Conservation (phyloP, 2,329 filamentous ascomycete genomes). For the Colletotrichum incanum region DNA sequence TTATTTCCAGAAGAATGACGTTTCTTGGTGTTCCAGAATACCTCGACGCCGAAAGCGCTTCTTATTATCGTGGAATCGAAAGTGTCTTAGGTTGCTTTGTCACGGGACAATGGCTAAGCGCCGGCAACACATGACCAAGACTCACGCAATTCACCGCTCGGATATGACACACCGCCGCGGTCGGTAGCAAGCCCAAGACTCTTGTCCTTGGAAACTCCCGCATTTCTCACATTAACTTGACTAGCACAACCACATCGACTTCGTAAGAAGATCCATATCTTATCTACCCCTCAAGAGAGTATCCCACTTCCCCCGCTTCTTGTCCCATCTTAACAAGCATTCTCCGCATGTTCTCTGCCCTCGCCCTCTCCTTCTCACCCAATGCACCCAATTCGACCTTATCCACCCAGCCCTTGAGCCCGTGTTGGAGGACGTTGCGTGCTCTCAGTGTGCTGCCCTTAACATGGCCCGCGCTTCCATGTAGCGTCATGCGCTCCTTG, state of each 20-base stretch:
- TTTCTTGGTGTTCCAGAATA: not conserved
- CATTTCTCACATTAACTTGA: constrained; percentile 13
- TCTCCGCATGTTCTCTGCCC: constrained; percentile 76
- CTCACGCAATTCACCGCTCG: constrained; percentile 32
- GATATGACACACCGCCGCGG: constrained; percentile 39
- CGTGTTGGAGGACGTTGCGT: constrained; percentile 83
- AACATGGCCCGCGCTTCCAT: constrained; percentile 79
- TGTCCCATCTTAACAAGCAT: constrained; percentile 74
- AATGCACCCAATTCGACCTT: constrained; percentile 69
- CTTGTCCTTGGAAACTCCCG: constrained; percentile 27
- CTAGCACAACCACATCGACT: not conserved
- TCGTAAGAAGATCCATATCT: constrained; percentile 23
- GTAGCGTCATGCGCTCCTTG: constrained; percentile 78
- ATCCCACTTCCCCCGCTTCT: constrained; percentile 75
- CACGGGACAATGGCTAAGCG: constrained; percentile 28
- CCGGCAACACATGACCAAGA: constrained; percentile 32
- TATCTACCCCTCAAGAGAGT: constrained; percentile 64
- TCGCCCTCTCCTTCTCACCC: constrained; percentile 58
- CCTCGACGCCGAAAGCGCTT: not conserved
- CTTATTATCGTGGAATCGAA: not conserved
- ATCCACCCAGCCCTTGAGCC: constrained; percentile 77
- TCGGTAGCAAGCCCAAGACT: constrained; percentile 15
- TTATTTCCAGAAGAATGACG: constrained; percentile 18
- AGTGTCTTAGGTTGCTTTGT: not conserved
- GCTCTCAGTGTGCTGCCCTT: constrained; percentile 71